Conservation (phyloP, 305 asterid species). For the Solanum aculeatissimum region DNA sequence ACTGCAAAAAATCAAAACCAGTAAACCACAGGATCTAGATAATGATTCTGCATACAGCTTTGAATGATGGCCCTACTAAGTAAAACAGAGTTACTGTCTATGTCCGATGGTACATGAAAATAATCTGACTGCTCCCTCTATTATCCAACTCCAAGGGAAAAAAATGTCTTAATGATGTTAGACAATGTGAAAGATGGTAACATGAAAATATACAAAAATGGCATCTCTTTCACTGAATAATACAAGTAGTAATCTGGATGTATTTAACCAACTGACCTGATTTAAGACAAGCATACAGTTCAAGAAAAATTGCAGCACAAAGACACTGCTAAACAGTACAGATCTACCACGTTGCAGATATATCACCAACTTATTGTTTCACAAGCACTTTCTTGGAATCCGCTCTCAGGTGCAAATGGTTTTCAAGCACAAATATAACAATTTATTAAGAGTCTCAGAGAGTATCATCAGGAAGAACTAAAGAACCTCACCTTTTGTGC, state of each 20-base stretch:
- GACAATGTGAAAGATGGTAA: not conserved
- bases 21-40: not conserved
- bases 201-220: not conserved
- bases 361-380: not conserved
- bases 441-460: not conserved
- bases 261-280: not conserved
- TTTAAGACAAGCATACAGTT: not conserved
- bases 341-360: not conserved
- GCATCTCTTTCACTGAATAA: not conserved
- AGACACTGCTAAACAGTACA: not conserved
- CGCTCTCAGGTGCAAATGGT: not conserved
- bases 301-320: not conserved
- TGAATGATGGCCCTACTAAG: not conserved
- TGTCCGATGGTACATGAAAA: not conserved
- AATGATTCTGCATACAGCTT: not conserved
- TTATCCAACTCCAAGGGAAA: not conserved
- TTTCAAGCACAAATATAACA: not conserved
- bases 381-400: not conserved
- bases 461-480: slow-evolving; percentile 4
- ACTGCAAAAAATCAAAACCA: not conserved
- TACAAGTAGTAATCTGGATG: not conserved
- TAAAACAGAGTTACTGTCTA: not conserved
- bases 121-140: not conserved
- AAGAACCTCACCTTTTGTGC: slow-evolving; percentile 64
- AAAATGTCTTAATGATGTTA: not conserved